phyloP scores from a whole-genome alignment of 345 rosid species.

The Lepidium africanum region DNA sequence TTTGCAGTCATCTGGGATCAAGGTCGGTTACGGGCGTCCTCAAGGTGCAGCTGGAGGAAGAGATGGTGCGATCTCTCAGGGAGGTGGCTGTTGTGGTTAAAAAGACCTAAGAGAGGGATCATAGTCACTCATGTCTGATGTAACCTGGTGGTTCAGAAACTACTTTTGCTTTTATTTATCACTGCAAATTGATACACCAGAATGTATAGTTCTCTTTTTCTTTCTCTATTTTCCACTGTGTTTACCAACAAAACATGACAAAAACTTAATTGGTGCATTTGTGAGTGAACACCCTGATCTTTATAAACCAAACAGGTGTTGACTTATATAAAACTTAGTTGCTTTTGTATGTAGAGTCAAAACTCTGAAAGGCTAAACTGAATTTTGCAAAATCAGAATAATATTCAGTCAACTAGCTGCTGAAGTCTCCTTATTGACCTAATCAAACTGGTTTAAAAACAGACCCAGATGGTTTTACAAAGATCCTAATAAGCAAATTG shows the following conservation, averaged over 20 bases:
- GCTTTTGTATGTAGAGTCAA: background rate
- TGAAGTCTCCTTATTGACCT: conserved; percentile 13
- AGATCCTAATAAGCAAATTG: background rate
- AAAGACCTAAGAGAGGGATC: background rate
- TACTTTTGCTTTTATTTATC: conserved; percentile 20
- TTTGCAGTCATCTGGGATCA: conserved; percentile 84
- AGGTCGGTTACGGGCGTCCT: conserved; percentile 73
- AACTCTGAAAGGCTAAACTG: background rate
- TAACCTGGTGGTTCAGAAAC: conserved; percentile 25
- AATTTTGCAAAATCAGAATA: background rate
- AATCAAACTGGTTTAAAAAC: background rate
- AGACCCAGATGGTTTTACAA: background rate
- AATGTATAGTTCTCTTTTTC: conserved; percentile 21
- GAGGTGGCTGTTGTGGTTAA: conserved; percentile 72
- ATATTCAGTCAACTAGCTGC: background rate
- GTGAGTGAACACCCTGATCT: conserved; percentile 15
- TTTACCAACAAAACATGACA: background rate
- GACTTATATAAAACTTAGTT: background rate
- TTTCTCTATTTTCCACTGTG: background rate
- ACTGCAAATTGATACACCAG: conserved; percentile 23
- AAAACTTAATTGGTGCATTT: background rate
- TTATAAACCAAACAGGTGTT: conserved; percentile 24
- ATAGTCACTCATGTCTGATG: conserved; percentile 5
- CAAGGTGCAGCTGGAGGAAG: conserved; percentile 69
- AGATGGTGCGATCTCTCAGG: conserved; percentile 69